phyloP scores from a whole-genome alignment of 257 asterid species.

The Solanum sitiens region DNA sequence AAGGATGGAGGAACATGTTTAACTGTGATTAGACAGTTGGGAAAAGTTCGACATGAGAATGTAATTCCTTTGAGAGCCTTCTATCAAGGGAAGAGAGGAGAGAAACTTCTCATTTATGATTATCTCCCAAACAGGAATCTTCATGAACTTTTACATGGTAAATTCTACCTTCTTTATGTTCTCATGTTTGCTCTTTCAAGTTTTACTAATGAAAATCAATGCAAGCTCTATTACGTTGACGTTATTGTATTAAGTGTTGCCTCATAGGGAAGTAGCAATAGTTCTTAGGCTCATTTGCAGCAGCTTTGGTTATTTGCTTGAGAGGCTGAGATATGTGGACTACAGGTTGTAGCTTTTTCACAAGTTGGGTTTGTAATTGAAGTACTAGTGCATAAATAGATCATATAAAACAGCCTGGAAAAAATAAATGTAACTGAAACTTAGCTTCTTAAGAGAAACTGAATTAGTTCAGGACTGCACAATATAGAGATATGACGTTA shows the following conservation, averaged over 20 bases:
- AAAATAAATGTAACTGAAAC: neutral
- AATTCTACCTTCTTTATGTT: neutral
- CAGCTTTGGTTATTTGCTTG: neutral
- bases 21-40: conserved; percentile 67
- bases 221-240: neutral
- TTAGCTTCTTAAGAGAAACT: neutral
- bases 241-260: neutral
- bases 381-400: neutral
- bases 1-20: conserved; percentile 57
- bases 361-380: neutral
- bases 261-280: neutral
- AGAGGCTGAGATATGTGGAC: neutral
- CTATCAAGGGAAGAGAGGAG: conserved; percentile 96
- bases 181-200: neutral
- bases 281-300: neutral
- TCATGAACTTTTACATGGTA: conserved; percentile 85
- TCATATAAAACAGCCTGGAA: neutral
- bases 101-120: conserved; percentile 90
- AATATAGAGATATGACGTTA: neutral
- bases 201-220: neutral
- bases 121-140: conserved; percentile 68
- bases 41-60: conserved; percentile 80
- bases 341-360: neutral
- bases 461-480: neutral
- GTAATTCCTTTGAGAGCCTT: conserved; percentile 89